Evolutionary conservation across 2,329 filamentous ascomycete species (phyloP), one percentile per base, ranked within the genome.

Genomic region (Talaromyces sp.): DNA sequence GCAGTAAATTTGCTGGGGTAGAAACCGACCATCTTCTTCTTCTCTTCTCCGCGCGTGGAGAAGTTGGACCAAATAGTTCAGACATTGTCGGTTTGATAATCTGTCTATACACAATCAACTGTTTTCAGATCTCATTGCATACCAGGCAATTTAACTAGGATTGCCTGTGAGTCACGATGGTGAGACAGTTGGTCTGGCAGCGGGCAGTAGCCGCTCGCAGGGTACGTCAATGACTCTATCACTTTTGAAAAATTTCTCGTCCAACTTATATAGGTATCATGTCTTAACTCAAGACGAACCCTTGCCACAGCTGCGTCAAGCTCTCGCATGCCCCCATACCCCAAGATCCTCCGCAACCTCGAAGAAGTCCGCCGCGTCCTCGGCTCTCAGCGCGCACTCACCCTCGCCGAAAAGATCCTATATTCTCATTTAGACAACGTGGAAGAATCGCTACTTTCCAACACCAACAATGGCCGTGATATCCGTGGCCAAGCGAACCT

Each of bases 391-490:
- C 80, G 85, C 35, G 78, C 84, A 64, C 86, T 99, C 66, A 97
- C 94, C 2, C 86, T 99, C 65, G 93, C 95, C 68, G 95, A 99
- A 81, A 99, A 99, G 86, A 97, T 99, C 73, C 86, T 99, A 66
- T 99, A 98, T 83, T 92, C 93, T 73, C 95, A 99, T 81, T 84
- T 99, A 69, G 90, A 95, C 80, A 91, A 92, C 74, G 87, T 89
- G 7, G 93, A 97, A 79, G 93, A 96, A 77, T 93, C 92, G 43
- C 86, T 99, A 62, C 84, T 97, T 67, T 87, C 86, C 62, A 87
- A 88, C 74, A 97, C 93, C 59, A 86, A 92, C 78, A 92, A 93
- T 85, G 94, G 93, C 70, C 86, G 86, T 60, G 86, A 90, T 73
- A 90, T 99, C 68, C 88, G 95, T 49, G 94, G 94, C 70, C 88